Base-by-base conservation (phyloP, 345 rosid genomes). In the Gossypium ekmanianum region DNA sequence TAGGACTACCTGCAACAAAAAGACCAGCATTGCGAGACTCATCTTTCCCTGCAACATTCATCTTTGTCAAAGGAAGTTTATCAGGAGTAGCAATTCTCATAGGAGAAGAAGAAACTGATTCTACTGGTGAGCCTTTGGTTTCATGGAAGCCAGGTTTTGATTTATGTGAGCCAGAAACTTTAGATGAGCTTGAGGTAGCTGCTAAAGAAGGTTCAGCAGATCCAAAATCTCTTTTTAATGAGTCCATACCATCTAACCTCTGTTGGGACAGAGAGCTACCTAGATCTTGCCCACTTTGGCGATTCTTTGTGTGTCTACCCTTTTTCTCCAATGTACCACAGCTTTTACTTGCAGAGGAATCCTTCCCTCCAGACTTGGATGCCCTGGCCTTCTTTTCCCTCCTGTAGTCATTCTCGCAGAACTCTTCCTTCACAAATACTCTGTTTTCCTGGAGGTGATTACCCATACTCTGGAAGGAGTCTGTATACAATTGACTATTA, bases 121-220 rank as follows among this genome's bases (percentile, higher is more conserved):
- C 94, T 56, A 92, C 97, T 14, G 95, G 95, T 16, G 97, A 92
- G 68, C 90, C 91, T 84, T 92, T 92, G 44, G 84, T 83, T 75
- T 89, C 94, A 29, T 79, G 89, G 77, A 87, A 83, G 79, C 85
- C 80, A 74, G 75, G 80, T 44, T 67, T 68, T 24, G 57, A 67
- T 87, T 87, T 87, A 76, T 84, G 92, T 71, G 97, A 88, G 80
- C 89, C 89, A 70, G 96, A 91, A 78, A 93, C 88, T 86, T 93
- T 95, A 65, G 96, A 95, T 29, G 99, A 95, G 81, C 94, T 93
- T n/a, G 99, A 91, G 27, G 97, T 87, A 73, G 99, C 96, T 8
- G 89, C 89, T 68, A 81, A 75, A 75, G 90, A 81, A 76, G 84
- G 84, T 68, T 79, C 89, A 43, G 70, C 72, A 75, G 83, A 81